phyloP scores from a whole-genome alignment of 1,139 yeast species.

The Zygoascus meyerae region DNA sequence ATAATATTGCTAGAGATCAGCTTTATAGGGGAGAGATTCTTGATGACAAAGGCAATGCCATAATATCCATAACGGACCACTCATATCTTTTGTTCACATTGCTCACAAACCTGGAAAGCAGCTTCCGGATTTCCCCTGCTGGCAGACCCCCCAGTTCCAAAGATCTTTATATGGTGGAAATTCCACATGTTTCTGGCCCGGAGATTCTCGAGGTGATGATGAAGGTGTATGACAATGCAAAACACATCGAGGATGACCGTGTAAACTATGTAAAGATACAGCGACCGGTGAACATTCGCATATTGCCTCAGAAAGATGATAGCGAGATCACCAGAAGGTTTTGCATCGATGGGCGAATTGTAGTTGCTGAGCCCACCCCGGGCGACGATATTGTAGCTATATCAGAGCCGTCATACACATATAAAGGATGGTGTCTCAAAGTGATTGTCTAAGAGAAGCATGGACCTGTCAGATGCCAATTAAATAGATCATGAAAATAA shows the following conservation, averaged over 20 bases:
- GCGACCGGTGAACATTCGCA: not conserved
- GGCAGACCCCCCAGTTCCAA: constrained; percentile 47
- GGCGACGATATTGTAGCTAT: constrained; percentile 22
- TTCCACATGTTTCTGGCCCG: constrained; percentile 39
- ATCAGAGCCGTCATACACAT: constrained; percentile 19
- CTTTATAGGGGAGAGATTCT: constrained; percentile 42
- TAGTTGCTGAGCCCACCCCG: constrained; percentile 20
- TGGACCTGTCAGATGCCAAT: no score
- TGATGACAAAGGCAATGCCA: not conserved
- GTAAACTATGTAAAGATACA: constrained; percentile 28
- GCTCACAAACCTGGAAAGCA: constrained; percentile 58
- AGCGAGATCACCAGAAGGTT: constrained; percentile 28
- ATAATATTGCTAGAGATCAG: constrained; percentile 46
- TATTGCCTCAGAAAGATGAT: constrained; percentile 11
- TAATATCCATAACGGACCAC: constrained; percentile 32
- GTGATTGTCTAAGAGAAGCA: constrained; percentile 18
- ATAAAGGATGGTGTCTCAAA: constrained; percentile 30
- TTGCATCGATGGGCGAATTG: constrained; percentile 35
- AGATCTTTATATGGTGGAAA: constrained; percentile 50
- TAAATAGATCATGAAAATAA: no score
- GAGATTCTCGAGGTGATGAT: constrained; percentile 52
- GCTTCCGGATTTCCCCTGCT: constrained; percentile 66
- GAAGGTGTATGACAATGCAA: constrained; percentile 53
- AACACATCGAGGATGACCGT: constrained; percentile 42
- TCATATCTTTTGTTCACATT: constrained; percentile 66